Conservation (phyloP, 306 rosid genomes). For the Rubus parviflorus region DNA sequence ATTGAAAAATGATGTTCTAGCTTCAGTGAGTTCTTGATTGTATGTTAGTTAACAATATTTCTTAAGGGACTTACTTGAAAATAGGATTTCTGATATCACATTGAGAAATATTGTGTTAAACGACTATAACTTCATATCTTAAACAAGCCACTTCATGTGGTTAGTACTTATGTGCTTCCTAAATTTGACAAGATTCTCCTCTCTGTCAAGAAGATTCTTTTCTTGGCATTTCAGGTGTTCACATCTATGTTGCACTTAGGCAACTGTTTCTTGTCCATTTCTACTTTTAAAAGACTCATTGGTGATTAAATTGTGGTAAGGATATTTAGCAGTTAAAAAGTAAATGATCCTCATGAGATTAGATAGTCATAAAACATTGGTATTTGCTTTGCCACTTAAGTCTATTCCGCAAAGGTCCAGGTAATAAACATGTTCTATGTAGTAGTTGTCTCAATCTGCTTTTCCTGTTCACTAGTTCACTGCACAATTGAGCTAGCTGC, state of each 20-base stretch:
- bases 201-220: background rate
- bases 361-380: background rate
- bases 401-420: background rate
- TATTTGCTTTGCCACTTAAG: background rate
- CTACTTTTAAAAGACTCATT: background rate
- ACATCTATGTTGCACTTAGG: background rate
- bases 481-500: background rate
- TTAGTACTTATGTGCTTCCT: background rate
- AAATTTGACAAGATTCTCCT: background rate
- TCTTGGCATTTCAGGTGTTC: background rate
- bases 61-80: background rate
- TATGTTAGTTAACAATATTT: background rate
- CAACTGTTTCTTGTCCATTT: background rate
- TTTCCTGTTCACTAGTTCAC: background rate
- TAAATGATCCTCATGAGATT: background rate
- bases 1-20: background rate
- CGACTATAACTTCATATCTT: background rate
- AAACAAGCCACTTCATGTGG: background rate
- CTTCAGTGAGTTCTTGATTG: background rate
- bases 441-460: background rate
- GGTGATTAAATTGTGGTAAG: background rate
- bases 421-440: background rate
- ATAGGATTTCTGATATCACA: background rate
- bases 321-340: background rate
- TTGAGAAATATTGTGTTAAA: background rate